phyloP scores from a whole-genome alignment of 495 filamentous ascomycete species.

The Copromyces sp. region DNA sequence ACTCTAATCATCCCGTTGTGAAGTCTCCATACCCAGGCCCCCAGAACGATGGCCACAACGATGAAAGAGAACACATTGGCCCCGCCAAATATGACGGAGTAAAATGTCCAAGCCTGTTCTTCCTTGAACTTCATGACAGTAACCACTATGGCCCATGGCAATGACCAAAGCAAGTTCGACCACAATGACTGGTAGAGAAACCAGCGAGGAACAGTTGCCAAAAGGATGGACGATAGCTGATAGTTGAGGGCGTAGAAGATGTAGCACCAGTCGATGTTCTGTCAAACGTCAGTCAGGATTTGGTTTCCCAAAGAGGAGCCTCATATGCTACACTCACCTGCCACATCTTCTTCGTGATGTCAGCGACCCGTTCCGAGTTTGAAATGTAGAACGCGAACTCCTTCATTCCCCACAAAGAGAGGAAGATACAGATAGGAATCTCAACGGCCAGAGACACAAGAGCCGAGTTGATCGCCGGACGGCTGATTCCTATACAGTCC shows the following conservation, averaged over 20 bases:
- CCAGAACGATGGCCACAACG: slow-evolving; percentile 40
- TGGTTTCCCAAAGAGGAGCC: background rate
- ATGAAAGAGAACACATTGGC: slow-evolving; percentile 57
- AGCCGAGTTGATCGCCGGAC: slow-evolving; percentile 35
- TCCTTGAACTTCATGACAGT: slow-evolving; percentile 35
- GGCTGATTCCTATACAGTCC: background rate
- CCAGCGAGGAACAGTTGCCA: slow-evolving; percentile 57
- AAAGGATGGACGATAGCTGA: slow-evolving; percentile 54
- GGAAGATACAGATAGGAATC: slow-evolving; percentile 50
- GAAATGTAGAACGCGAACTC: slow-evolving; percentile 54
- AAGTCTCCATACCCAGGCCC: slow-evolving; percentile 43
- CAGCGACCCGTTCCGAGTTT: slow-evolving; percentile 42
- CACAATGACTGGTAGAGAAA: slow-evolving; percentile 56
- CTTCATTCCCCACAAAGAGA: slow-evolving; percentile 47
- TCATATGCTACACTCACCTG: background rate
- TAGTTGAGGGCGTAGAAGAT: slow-evolving; percentile 59
- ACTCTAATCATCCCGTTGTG: background rate
- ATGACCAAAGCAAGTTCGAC: slow-evolving; percentile 56
- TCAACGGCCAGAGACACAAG: slow-evolving; percentile 46
- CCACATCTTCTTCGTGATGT: slow-evolving; percentile 62
- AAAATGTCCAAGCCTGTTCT: slow-evolving; percentile 55
- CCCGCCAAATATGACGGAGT: slow-evolving; percentile 60
- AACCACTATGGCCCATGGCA: slow-evolving; percentile 63
- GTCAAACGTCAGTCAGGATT: background rate
- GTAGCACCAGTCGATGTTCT: slow-evolving; percentile 64